Evolutionary conservation across 441 rosid species (phyloP), one percentile per base, ranked within the genome.

Genomic region (Euphorbia schlechtendalii): DNA sequence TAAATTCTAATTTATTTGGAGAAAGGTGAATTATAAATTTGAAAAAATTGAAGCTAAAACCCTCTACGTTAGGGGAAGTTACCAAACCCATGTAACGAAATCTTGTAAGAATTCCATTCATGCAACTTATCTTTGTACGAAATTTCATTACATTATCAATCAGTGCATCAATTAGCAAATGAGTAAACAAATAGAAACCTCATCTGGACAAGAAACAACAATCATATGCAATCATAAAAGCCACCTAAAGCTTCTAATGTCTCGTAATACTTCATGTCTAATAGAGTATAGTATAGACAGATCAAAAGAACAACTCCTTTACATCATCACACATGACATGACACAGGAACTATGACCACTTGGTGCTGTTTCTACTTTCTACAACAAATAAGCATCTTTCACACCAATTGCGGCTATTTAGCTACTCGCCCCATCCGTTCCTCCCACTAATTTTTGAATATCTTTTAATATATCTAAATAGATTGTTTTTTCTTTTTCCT

Each of bases 391-490:
- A 55, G 38, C 65, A 60, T 54, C 61, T 21, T 17, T 25, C 40
- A 52, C 34, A 46, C 20, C 34, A 24, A 15, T 41, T 24, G 11
- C 56, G 58, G 55, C 28, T 27, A 59, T 30, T 51, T 27, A 59
- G 71, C 18, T 38, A 28, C 67, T 46, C 38, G 49, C 64, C 75
- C 75, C 53, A 18, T 25, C 49, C 59, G 51, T 45, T 48, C 25
- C 53, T 48, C 53, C 52, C 20, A 53, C 17, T 65, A 64, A 43
- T 48, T 56, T 18, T 34, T 30, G n/a, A 18, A 18, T 58, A 61
- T 64, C 75, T 69, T 65, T 59, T 48, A 63, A 66, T 32, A 69
- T 3, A 56, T 55, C 34, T 59, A n/a, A n/a, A n/a, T n/a, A n/a
- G n/a, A n/a, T n/a, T n/a, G n/a, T n/a, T n/a, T n/a, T n/a, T n/a